phyloP scores from a whole-genome alignment of 257 asterid genomes.

The Coffea canephora region DNA sequence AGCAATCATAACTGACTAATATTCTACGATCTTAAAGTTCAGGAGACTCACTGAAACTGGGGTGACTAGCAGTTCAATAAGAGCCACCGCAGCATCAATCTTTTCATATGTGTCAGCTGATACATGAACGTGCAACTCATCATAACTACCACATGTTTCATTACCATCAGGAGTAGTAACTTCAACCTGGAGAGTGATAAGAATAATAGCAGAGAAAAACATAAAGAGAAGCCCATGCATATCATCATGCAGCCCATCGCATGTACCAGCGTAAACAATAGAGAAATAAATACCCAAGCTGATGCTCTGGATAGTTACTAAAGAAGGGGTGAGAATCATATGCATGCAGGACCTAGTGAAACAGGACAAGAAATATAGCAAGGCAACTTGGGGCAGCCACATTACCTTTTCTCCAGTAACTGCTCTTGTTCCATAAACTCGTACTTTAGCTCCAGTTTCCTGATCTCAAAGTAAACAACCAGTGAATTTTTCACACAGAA shows the following conservation, averaged over 20 bases:
- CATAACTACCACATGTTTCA: constrained; percentile 41
- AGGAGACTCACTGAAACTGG: constrained; percentile 68
- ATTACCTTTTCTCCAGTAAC: constrained; percentile 68
- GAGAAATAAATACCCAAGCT: background rate
- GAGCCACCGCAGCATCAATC: constrained; percentile 85
- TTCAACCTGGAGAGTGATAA: constrained; percentile 54
- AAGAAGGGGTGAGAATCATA: too few species aligned
- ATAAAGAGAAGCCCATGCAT: background rate
- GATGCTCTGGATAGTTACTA: background rate
- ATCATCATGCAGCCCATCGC: background rate
- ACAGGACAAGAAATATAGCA: too few species aligned
- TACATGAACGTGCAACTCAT: constrained; percentile 70
- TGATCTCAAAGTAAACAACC: constrained; percentile 31
- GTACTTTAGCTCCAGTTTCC: constrained; percentile 96
- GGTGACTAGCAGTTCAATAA: constrained; percentile 73
- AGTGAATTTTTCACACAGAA: background rate
- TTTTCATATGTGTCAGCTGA: constrained; percentile 86
- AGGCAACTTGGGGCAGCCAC: constrained; percentile 4
- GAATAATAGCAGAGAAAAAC: background rate
- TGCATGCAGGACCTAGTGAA: too few species aligned
- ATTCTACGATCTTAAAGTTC: constrained; percentile 15
- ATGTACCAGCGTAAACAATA: background rate
- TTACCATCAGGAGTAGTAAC: constrained; percentile 50
- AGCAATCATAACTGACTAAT: background rate
- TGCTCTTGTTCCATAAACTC: constrained; percentile 66